These are phyloP conservation scores for Populus tremula DNA, from an alignment of 345 rosid species.

Conservation along the genomic window DNA sequence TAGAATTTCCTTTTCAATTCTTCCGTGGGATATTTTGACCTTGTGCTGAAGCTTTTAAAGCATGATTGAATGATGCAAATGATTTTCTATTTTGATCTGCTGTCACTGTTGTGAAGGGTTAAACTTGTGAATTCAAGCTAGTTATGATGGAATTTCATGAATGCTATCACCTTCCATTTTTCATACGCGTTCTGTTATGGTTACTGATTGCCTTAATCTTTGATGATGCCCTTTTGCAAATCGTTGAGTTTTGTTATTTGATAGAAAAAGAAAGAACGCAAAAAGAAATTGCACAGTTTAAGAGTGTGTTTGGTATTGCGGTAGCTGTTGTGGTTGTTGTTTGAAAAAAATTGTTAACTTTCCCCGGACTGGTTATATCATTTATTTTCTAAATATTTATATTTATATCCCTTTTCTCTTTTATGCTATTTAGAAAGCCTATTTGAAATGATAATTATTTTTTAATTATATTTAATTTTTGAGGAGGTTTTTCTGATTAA, in stretches of 20 bases:
- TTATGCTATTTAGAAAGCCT: too few relatives aligned
- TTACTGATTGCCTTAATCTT: neutral
- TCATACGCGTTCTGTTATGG: neutral
- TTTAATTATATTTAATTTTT: too few relatives aligned
- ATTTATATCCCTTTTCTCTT: too few relatives aligned
- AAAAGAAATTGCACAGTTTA: too few relatives aligned
- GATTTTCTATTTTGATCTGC: neutral
- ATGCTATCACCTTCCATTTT: neutral
- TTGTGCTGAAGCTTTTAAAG: neutral
- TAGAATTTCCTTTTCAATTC: neutral
- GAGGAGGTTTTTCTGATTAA: too few relatives aligned
- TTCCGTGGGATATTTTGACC: neutral
- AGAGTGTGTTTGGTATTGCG: too few relatives aligned
- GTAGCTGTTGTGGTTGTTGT: too few relatives aligned
- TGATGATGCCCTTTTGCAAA: neutral
- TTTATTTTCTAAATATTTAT: too few relatives aligned
- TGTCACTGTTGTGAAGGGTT: neutral
- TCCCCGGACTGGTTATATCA: too few relatives aligned
- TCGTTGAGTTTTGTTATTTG: neutral
- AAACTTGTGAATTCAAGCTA: neutral
- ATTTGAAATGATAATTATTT: too few relatives aligned
- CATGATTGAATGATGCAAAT: neutral
- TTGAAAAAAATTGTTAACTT: too few relatives aligned
- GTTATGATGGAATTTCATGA: neutral
- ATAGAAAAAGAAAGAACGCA: neutral